A percentile compares a stretch with the other conserved stretches of the same genome.
Evolutionary conservation across 2,329 filamentous ascomycete species (phyloP).

Genomic region (Cadophora luteo-olivacea): DNA sequence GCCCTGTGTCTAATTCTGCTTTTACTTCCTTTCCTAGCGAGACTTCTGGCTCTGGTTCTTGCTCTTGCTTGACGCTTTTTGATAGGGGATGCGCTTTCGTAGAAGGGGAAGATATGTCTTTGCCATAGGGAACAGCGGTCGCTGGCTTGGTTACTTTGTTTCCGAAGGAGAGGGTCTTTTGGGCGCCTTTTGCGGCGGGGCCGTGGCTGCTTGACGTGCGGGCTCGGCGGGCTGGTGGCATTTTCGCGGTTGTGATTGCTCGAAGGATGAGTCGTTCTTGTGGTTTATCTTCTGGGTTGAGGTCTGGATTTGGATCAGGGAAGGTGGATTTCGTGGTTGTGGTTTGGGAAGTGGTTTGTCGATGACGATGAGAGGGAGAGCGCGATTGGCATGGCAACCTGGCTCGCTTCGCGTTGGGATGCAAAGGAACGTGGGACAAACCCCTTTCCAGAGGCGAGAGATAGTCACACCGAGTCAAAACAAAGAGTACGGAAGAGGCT

Average conservation of each 20-base stretch:
- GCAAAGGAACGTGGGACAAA: not conserved
- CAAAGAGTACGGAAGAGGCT: not conserved
- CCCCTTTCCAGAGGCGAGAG: not conserved
- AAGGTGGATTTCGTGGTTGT: not conserved
- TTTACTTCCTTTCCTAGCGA: not conserved
- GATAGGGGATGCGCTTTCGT: constrained; percentile 17
- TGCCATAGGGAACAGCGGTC: not conserved
- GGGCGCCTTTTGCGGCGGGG: constrained; percentile 48
- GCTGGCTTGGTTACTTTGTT: constrained; percentile 64
- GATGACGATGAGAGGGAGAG: constrained; percentile 18
- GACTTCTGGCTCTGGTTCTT: not conserved
- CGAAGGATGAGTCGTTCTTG: not conserved
- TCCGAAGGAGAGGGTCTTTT: constrained; percentile 68
- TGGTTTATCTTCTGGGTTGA: not conserved
- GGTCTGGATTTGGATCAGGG: not conserved
- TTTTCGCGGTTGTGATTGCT: constrained; percentile 34
- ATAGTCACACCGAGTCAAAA: not conserved
- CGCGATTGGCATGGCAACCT: constrained; percentile 20
- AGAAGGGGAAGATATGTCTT: constrained; percentile 12
- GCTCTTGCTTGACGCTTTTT: not conserved
- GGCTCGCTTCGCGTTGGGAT: constrained; percentile 6
- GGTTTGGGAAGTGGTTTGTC: not conserved
- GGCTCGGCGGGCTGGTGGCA: constrained; percentile 50
- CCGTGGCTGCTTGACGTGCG: constrained; percentile 48
- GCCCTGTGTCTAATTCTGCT: constrained; percentile 26